Conservation (phyloP, 164 flowering plant species). For the Vitis rupestris region DNA sequence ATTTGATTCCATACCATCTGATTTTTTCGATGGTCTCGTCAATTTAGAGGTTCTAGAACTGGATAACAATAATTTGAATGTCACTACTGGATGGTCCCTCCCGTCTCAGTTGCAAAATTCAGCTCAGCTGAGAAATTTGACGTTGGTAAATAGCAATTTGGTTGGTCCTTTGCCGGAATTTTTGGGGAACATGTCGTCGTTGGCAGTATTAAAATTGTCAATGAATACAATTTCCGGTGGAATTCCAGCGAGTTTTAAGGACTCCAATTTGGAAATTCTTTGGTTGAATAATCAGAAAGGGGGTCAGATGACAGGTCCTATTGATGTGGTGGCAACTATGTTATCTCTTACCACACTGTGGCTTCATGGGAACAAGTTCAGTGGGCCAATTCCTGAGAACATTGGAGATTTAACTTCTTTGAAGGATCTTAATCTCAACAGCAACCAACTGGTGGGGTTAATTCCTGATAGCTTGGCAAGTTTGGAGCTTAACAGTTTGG, state of each 20-base stretch:
- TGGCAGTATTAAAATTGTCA: slow-evolving; percentile 40
- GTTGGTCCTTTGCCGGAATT: slow-evolving; percentile 60
- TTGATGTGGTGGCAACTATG: slow-evolving; percentile 56
- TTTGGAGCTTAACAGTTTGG: slow-evolving; percentile 36
- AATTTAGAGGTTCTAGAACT: slow-evolving; percentile 54
- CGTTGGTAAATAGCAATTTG: slow-evolving; percentile 49
- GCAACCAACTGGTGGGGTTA: slow-evolving; percentile 56
- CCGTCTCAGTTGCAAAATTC: slow-evolving; percentile 42
- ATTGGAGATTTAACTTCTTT: slow-evolving; percentile 47
- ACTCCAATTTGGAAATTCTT: slow-evolving; percentile 37
- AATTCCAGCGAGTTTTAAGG: slow-evolving; percentile 45
- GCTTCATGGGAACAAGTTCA: slow-evolving; percentile 72
- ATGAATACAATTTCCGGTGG: slow-evolving; percentile 48
- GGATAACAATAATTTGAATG: slow-evolving; percentile 54
- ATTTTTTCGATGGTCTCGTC: slow-evolving; percentile 51
- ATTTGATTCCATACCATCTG: slow-evolving; percentile 59
- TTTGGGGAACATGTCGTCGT: slow-evolving; percentile 48
- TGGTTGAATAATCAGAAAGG: slow-evolving; percentile 68
- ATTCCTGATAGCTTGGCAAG: slow-evolving; percentile 53
- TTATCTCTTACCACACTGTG: slow-evolving; percentile 38
- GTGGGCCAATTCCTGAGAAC: slow-evolving; percentile 53
- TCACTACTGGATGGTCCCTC: slow-evolving; percentile 52
- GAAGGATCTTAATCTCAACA: slow-evolving; percentile 54
- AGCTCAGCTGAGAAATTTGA: slow-evolving; percentile 45
- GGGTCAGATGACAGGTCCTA: slow-evolving; percentile 50